Evolutionary conservation across 2,329 filamentous ascomycete genomes (phyloP), one percentile per base, ranked within the genome.

Genomic region (Phaeomoniella chlamydospora): DNA sequence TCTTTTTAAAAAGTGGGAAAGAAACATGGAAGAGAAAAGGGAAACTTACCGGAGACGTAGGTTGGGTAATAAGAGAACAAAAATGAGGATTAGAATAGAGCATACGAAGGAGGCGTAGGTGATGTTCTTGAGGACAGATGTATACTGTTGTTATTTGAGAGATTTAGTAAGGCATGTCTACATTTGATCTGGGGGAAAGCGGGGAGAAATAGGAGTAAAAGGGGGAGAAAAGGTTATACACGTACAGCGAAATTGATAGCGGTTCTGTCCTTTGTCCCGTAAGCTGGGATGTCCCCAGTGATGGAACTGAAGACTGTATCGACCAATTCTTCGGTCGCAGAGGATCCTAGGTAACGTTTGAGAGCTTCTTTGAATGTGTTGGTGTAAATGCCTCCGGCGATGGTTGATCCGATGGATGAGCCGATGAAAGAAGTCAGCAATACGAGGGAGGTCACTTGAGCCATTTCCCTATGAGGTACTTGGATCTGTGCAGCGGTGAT

Each of bases 371-470:
- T 55, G 41, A 69, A 56, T 0, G 57, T 55, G n/a, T 56, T 57
- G 0, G 65, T 68, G 42, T 69, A 70, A 11, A 70, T 68, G 4
- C 58, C 63, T 4, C 65, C 65, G 2, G 65, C 63, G 33, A 67
- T 57, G 30, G 57, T 55, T 4, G 56, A 49, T 3, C 53, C 54
- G 4, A 56, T 44, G 5, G 49, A 52, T 16, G 49, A 47, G 10
- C 47, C 52, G 33, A 70, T 41, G 37, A 61, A 66, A 5, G 56
- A 52, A 30, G 54, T 56, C 10, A 61, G 52, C 16, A 68, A 48
- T 11, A 65, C 52, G 32, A 70, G 42, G 1, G 64, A 61, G 0
- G 64, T 67, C 10, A 66, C 56, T 43, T 67, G 64, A 0, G 66
- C 58, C 36, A 68, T 51, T 41, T 70, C 57, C 0, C 52, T 46